phyloP scores from a whole-genome alignment of 2,329 filamentous ascomycete species.

The Zopfia rhizophila region DNA sequence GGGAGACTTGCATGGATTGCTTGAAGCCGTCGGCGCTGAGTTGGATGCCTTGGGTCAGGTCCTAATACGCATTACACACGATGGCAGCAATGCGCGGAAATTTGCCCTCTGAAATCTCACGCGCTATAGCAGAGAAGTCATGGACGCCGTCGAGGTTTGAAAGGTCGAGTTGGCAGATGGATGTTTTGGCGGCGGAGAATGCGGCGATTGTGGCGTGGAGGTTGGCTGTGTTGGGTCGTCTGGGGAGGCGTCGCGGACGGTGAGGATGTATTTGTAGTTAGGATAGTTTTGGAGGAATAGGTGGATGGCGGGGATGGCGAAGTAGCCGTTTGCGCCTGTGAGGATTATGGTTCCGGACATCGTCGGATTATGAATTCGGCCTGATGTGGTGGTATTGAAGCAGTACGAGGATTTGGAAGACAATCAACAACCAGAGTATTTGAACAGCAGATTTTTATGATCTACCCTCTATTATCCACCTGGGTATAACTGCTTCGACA shows the following conservation, averaged over 20 bases:
- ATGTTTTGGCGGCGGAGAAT: conserved; percentile 8
- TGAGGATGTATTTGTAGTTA: conserved; percentile 7
- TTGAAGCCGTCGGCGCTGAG: conserved; percentile 19
- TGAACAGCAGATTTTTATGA: too few relatives aligned
- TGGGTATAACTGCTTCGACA: too few relatives aligned
- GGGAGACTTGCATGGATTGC: conserved; percentile 13
- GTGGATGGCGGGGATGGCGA: conserved; percentile 8
- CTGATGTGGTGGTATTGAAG: too few relatives aligned
- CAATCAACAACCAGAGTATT: too few relatives aligned
- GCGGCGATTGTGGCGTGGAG: conserved; percentile 2
- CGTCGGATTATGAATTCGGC: too few relatives aligned
- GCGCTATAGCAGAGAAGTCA: conserved; percentile 4
- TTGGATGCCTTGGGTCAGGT: conserved; percentile 4
- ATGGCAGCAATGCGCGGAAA: conserved; percentile 10
- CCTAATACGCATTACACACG: conserved; percentile 23
- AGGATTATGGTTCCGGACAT: conserved; percentile 18
- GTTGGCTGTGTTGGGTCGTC: conserved; percentile 10
- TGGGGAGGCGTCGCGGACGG: conserved; percentile 6
- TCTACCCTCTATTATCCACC: too few relatives aligned
- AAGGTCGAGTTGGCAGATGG: conserved; percentile 14
- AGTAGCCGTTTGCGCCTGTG: conserved; percentile 20
- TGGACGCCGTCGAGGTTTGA: conserved; percentile 10
- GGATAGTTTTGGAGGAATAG: conserved; percentile 7
- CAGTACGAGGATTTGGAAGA: too few relatives aligned
- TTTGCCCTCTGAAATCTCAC: conserved; percentile 5